Conservation (phyloP, 2,329 filamentous ascomycete species). For the Aspergillus alliaceus region DNA sequence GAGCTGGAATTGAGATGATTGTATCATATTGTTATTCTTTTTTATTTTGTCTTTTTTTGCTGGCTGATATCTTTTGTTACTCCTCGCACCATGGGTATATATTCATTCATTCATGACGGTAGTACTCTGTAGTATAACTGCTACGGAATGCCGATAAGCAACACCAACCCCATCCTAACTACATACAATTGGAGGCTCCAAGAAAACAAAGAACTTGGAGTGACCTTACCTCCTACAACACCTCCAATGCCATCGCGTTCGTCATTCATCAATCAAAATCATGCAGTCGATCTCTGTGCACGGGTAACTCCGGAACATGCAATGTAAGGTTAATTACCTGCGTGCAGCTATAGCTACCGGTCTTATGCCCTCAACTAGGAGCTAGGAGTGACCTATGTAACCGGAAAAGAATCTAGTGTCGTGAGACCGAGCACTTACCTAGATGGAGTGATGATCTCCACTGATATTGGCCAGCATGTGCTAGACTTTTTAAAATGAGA, state of each 20-base stretch:
- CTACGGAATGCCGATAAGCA: no score
- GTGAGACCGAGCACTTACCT: neutral
- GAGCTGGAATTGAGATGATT: neutral
- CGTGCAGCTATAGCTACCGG: slow-evolving; percentile 15
- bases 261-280: slow-evolving; percentile 1
- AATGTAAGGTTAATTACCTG: slow-evolving; percentile 29
- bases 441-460: neutral
- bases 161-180: no score
- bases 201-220: no score
- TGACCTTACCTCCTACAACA: neutral
- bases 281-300: slow-evolving; percentile 20
- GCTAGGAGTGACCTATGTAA: neutral
- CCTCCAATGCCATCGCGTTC: neutral
- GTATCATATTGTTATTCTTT: neutral
- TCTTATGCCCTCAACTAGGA: neutral
- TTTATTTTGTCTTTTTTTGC: no score
- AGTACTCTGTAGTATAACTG: no score
- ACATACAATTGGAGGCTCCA: no score
- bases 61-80: neutral
- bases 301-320: slow-evolving; percentile 23
- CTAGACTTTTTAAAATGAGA: neutral
- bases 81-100: neutral
- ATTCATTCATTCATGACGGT: no score
- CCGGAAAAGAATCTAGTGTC: neutral
- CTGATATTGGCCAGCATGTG: neutral